These are phyloP conservation scores for Solanum sparsipilum DNA, from an alignment of 257 asterid species.

Conservation along the genomic window DNA sequence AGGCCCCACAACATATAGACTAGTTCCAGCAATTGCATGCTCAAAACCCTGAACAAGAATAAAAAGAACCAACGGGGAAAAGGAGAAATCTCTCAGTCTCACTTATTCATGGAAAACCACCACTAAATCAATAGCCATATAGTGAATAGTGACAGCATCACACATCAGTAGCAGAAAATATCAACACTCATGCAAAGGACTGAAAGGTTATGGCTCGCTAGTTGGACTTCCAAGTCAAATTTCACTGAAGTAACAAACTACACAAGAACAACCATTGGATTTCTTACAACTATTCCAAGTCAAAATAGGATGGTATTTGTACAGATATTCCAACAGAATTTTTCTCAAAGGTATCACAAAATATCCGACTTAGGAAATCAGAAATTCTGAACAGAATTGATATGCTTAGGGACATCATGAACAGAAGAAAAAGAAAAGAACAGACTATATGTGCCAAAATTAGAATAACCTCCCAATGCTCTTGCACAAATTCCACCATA, in stretches of 20 bases:
- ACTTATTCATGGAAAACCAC: neutral
- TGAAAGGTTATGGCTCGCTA: neutral
- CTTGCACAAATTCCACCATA: neutral
- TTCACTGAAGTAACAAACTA: neutral
- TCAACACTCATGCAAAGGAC: neutral
- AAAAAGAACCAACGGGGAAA: neutral
- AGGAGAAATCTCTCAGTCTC: neutral
- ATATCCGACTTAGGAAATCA: neutral
- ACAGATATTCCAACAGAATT: neutral
- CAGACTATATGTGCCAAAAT: neutral
- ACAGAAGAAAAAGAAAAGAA: neutral
- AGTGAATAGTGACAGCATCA: neutral
- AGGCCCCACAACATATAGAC: constrained; percentile 84
- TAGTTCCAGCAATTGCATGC: constrained; percentile 97
- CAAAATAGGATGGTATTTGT: neutral
- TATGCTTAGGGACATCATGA: neutral
- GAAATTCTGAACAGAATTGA: neutral
- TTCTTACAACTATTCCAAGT: neutral
- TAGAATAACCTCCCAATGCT: neutral
- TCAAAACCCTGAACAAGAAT: constrained; percentile 70
- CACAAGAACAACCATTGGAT: neutral
- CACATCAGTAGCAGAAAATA: neutral
- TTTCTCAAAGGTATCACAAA: neutral
- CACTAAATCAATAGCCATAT: neutral
- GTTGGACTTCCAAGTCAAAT: neutral